Evolutionary conservation across 306 rosid genomes (phyloP).

Genomic region (Glycyrrhiza uralensis): DNA sequence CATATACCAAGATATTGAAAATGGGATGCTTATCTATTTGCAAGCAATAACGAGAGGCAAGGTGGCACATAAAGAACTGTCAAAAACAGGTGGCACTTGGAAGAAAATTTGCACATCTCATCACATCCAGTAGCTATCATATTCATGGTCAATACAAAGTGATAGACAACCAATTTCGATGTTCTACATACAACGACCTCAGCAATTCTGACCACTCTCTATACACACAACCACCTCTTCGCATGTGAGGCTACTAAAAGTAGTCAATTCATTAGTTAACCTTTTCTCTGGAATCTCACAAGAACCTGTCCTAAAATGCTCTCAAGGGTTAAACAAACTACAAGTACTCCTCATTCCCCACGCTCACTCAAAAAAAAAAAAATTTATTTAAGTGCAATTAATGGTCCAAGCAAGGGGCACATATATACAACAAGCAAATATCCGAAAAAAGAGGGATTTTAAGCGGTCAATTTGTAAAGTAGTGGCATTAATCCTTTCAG

Average conservation of each 20-base stretch:
- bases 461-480: conserved; percentile 16
- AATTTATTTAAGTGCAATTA: too few relatives aligned
- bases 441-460: background rate
- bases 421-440: conserved; percentile 29
- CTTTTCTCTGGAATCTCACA: conserved; percentile 6
- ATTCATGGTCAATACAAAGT: background rate
- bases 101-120: background rate
- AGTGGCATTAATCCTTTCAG: conserved; percentile 8
- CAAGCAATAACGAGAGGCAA: background rate
- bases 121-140: background rate
- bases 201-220: conserved; percentile 7
- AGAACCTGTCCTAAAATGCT: conserved; percentile 20
- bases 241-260: background rate
- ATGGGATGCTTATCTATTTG: background rate
- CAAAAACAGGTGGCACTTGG: background rate
- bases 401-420: conserved; percentile 29
- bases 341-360: conserved; percentile 2
- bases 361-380: background rate
- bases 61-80: background rate
- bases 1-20: background rate
- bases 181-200: background rate
- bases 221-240: conserved; percentile 12
- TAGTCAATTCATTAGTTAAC: conserved; percentile 17
- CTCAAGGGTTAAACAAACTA: conserved; percentile 19
- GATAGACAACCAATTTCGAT: conserved; percentile 16